Evolutionary conservation across 2,329 filamentous ascomycete genomes (phyloP), one percentile per base, ranked within the genome.

Genomic region (Chaetomium strumarium): DNA sequence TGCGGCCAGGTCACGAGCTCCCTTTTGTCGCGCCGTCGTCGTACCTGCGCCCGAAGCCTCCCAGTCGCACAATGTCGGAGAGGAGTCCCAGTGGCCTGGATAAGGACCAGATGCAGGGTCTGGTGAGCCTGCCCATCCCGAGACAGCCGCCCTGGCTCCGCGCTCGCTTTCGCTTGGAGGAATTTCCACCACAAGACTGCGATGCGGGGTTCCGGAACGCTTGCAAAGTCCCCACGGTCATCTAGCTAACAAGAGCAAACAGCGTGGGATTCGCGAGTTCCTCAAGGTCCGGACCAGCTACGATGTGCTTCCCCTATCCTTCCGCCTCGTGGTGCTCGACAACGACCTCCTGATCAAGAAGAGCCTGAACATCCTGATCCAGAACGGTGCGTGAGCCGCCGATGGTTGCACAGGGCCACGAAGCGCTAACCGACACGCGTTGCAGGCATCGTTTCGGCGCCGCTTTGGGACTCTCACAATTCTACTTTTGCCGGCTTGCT

Each of bases 231-330:
- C 14, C 43, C 17, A 46, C 33, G 24, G 45, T n/a, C 16, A 38
- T 5, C 41, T 14, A 43, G 50, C 56, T 58, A 49, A 58, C 40
- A 14, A 29, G 13, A 46, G 37, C 48, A 52, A 63, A 60, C 71
- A 95, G 91, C 85, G 85, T 75, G 86, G 88, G 58, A 91, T 97
- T 64, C 88, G 93, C 71, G 88, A 96, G 63, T 99, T 99, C 73
- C 84, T 99, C 68, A 95, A 91, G 71, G 86, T 95, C 62, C 86
- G 93, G 66, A 97, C 90, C 34, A 96, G 91, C 70, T 99, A 99
- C 76, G 93, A 99, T 73, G 93, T 99, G 61, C 79, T 99, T 44
- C 93, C 93, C 16, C 82, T 99, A 56, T 96, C 91, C 61, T 99
- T 95, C 72, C 88, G 93, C 58, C 83, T 99, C 51, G 95, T 99